Evolutionary conservation across 805 yeast species (phyloP).

Genomic region (Yarrowia hollandica): DNA sequence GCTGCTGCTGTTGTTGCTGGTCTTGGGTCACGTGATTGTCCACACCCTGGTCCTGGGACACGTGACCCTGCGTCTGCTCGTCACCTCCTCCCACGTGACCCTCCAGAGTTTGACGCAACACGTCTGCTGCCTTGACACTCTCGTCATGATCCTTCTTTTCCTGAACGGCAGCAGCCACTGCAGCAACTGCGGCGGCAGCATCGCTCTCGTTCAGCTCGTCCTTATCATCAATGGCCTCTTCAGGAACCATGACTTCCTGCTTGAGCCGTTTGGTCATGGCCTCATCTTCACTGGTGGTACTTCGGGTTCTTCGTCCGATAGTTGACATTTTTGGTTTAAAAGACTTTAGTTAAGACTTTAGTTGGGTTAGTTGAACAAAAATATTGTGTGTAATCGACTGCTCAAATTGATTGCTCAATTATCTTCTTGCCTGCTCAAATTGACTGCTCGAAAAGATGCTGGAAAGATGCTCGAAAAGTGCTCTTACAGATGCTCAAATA

Average conservation of each 20-base stretch:
- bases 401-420: too few species aligned
- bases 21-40: neutral
- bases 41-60: neutral
- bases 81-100: too few species aligned
- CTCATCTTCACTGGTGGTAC: conserved; percentile 2
- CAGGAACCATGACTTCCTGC: conserved; percentile 12
- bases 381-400: neutral
- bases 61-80: neutral
- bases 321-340: neutral
- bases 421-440: too few species aligned
- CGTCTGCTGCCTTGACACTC: conserved; percentile 23
- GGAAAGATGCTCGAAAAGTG: too few species aligned
- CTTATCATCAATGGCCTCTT: conserved; percentile 25
- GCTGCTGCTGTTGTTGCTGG: neutral
- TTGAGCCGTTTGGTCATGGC: conserved; percentile 23
- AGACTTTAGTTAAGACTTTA: neutral
- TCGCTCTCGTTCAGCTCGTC: conserved; percentile 29
- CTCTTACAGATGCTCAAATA: too few species aligned
- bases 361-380: neutral
- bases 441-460: too few species aligned
- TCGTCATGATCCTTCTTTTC: conserved; percentile 25
- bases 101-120: conserved; percentile 8
- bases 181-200: conserved; percentile 30
- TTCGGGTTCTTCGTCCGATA: conserved; percentile 2
- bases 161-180: conserved; percentile 28